phyloP scores from a whole-genome alignment of 441 rosid species.

The Mallotus repandus region DNA sequence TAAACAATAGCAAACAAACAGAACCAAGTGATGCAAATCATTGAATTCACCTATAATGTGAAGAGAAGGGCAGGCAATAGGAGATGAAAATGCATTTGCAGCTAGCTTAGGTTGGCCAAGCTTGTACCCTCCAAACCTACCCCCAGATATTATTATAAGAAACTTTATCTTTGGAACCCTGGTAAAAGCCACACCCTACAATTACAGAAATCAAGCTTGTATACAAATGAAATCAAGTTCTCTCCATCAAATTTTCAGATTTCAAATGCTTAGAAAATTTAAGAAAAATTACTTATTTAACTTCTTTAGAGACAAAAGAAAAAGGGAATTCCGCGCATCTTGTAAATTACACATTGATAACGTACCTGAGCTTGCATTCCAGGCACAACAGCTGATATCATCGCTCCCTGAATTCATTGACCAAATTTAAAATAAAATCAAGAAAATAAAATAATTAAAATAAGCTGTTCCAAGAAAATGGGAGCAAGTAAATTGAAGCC shows the following conservation, averaged over 20 bases:
- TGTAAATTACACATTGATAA: neutral
- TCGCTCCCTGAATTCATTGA: constrained; percentile 48
- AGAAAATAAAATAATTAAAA: neutral
- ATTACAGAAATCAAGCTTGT: constrained; percentile 1
- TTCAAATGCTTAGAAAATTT: neutral
- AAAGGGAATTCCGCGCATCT: neutral
- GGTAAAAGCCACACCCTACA: constrained; percentile 52
- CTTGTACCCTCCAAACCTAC: constrained; percentile 41
- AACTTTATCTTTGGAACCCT: constrained; percentile 57
- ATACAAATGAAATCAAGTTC: neutral
- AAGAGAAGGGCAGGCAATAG: constrained; percentile 55
- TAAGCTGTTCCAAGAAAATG: neutral
- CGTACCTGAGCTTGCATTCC: constrained; percentile 53
- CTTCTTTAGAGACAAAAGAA: neutral
- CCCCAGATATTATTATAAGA: constrained; percentile 55
- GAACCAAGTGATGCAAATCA: too few species aligned
- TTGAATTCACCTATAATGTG: constrained; percentile 56
- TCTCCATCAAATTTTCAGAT: neutral
- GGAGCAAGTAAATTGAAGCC: neutral
- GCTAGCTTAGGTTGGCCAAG: constrained; percentile 54
- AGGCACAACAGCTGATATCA: constrained; percentile 55
- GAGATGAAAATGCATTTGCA: constrained; percentile 54
- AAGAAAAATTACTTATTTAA: neutral
- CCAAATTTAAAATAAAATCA: neutral
- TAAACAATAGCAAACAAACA: neutral